Evolutionary conservation across 2,329 filamentous ascomycete genomes (phyloP), one percentile per base, ranked within the genome.

Genomic region (Torrubiellomyces zombiae): DNA sequence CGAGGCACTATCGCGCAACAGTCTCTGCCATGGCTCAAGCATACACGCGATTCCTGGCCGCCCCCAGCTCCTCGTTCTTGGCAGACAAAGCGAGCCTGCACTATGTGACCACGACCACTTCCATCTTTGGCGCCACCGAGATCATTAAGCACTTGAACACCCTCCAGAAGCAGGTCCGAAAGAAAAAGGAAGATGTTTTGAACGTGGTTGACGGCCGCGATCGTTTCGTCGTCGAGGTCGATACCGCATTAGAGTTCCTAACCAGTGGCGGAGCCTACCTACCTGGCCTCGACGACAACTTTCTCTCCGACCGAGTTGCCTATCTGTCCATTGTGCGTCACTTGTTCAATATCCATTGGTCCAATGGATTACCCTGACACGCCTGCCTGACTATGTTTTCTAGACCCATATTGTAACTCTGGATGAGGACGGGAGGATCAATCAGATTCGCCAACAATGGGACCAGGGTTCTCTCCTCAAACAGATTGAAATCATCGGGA

Each of bases 391-490:
- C 19, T 16, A 8, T 16, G 11, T 8, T 16, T 20, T 16, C 11
- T 48, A 89, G 81, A 67, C 75, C 40, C 89, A 98, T 57, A 74
- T 95, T 35, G 85, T 98, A 37, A 68, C 71, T 29, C 93, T 94
- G 52, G 68, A 91, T 49, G 47, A 52, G 36, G 53, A 75, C 23
- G 68, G 72, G 47, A 83, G 81, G 56, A 94, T 98, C 45, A 51
- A 66, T 31, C 81, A 89, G 49, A 79, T 95, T 35, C 79, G 86
- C 38, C 70, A 86, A 38, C 81, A 77, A 48, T 98, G 89, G 89
- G 89, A 98, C 48, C 89, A 98, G 52, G 85, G 75, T 32, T 77
- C 82, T 27, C 67, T 98, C 20, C 67, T 98, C 37, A 95, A 89
- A 57, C 77, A 92, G 50, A 67, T 94, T 35, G 85, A 94, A 33